Conservation (phyloP, 768 basidiomycete species). For the Cystofilobasidium macerans region DNA sequence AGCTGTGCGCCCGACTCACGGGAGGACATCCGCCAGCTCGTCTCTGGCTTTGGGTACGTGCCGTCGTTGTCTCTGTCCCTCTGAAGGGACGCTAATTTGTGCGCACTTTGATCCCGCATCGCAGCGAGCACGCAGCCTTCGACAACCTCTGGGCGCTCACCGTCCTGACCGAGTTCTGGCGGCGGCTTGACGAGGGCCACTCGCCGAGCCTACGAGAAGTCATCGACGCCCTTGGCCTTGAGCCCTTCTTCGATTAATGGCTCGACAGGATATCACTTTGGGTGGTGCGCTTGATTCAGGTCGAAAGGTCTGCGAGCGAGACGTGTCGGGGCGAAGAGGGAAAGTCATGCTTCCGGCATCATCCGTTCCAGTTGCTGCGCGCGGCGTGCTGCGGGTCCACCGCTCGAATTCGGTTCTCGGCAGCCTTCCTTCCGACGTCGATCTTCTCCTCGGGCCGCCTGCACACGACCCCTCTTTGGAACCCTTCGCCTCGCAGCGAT, state of each 20-base stretch:
- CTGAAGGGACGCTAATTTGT: too few species aligned
- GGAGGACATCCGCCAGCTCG: not conserved
- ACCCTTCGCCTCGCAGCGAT: not conserved
- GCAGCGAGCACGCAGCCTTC: constrained; percentile 27
- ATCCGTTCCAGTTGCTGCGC: too few species aligned
- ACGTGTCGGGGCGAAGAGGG: too few species aligned
- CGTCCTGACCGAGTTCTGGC: constrained; percentile 27
- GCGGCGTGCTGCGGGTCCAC: too few species aligned
- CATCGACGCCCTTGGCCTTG: constrained; percentile 5
- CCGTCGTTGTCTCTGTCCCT: constrained; percentile 16
- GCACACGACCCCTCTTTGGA: not conserved
- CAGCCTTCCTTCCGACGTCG: too few species aligned
- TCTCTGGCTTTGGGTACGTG: not conserved
- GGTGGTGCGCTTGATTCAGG: too few species aligned
- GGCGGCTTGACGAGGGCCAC: not conserved
- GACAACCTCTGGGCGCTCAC: constrained; percentile 26
- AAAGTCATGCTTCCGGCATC: too few species aligned
- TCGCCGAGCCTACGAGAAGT: constrained; percentile 6
- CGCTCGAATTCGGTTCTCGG: too few species aligned
- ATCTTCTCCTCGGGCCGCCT: not conserved
- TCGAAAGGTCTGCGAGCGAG: too few species aligned
- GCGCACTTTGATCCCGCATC: too few species aligned
- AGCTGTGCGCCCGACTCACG: not conserved
- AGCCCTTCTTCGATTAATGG: constrained; percentile 28
- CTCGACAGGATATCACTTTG: too few species aligned